Evolutionary conservation across 805 yeast species (phyloP).

Genomic region (Candida takata): DNA sequence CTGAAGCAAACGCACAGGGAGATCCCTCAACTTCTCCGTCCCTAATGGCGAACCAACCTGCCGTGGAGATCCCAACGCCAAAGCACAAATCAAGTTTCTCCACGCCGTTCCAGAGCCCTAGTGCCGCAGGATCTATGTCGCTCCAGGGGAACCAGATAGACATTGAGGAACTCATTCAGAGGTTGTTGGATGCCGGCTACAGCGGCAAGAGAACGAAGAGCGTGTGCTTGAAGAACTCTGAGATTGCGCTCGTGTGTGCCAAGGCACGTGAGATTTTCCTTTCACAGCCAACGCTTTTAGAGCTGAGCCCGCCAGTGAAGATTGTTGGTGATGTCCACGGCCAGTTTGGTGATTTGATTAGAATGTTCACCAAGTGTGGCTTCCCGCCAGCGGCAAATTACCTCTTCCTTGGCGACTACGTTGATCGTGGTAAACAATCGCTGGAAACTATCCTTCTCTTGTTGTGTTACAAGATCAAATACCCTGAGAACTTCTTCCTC

Average conservation of each 20-base stretch:
- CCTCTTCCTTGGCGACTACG: conserved; percentile 81
- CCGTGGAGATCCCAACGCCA: conserved; percentile 24
- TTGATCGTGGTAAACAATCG: conserved; percentile 92
- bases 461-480: conserved; percentile 73
- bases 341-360: conserved; percentile 82
- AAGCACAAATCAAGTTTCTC: conserved; percentile 21
- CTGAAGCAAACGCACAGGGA: conserved; percentile 2
- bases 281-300: conserved; percentile 84
- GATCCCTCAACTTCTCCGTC: too few species aligned
- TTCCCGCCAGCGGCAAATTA: conserved; percentile 69
- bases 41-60: not conserved
- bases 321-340: conserved; percentile 91
- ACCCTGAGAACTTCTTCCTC: conserved; percentile 80
- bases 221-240: conserved; percentile 84
- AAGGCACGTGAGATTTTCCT: conserved; percentile 85
- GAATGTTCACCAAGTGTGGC: conserved; percentile 80
- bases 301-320: conserved; percentile 81
- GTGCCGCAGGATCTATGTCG: conserved; percentile 19
- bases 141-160: conserved; percentile 29
- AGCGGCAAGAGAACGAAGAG: conserved; percentile 88
- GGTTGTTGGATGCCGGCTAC: conserved; percentile 92
- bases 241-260: conserved; percentile 80
- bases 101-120: conserved; percentile 21
- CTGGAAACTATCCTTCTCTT: conserved; percentile 77
- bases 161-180: conserved; percentile 84